Percentiles rank a stretch among this genome's conserved stretches.
phyloP scores from a whole-genome alignment of 2,329 filamentous ascomycete species.

The Sporothrix schenckii region DNA sequence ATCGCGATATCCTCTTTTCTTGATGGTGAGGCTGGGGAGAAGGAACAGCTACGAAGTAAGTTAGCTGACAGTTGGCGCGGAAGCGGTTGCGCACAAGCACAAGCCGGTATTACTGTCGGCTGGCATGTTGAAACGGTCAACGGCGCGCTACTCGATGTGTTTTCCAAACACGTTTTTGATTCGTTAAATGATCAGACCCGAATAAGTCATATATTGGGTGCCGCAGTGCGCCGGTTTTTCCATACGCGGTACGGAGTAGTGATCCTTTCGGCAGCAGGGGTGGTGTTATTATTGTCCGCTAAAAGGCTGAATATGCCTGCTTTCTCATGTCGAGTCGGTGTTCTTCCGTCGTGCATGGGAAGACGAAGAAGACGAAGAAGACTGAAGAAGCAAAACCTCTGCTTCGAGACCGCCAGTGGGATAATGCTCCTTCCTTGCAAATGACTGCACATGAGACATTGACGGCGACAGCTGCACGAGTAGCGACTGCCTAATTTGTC shows the following conservation, averaged over 20 bases:
- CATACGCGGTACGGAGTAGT: too few species aligned
- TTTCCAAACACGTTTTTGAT: conserved; percentile 10
- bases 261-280: background rate
- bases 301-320: background rate
- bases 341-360: conserved; percentile 12
- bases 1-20: background rate
- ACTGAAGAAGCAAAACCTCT: background rate
- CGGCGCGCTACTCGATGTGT: background rate
- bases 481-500: conserved; percentile 17
- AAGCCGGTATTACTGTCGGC: background rate
- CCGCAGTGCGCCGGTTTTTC: background rate
- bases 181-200: too few species aligned
- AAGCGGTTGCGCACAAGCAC: background rate
- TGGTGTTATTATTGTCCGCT: background rate
- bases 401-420: background rate
- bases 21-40: background rate
- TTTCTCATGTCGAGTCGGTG: background rate
- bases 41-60: background rate
- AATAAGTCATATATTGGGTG: too few species aligned
- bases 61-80: conserved; percentile 12
- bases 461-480: background rate
- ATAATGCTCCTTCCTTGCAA: conserved; percentile 8
- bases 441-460: conserved; percentile 21
- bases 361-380: background rate
- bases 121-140: background rate